These are phyloP conservation scores for Tulasnella sp. DNA, from an alignment of 768 basidiomycete species.

Conservation along the genomic window DNA sequence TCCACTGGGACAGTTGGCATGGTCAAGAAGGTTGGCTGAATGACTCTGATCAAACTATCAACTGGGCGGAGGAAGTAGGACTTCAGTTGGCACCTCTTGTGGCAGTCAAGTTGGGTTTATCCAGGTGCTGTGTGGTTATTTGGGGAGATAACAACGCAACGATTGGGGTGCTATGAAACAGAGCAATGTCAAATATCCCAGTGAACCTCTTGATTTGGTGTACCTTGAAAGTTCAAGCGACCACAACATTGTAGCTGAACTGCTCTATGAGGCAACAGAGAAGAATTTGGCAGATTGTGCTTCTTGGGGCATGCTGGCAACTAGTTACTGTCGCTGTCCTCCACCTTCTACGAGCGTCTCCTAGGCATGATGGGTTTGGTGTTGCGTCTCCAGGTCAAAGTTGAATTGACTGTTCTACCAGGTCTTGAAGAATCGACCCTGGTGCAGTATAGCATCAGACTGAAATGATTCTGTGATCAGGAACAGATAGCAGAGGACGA, in stretches of 20 bases:
- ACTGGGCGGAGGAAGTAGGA: conserved; percentile 14
- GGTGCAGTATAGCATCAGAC: background rate
- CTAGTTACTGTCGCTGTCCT: background rate
- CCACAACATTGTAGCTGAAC: background rate
- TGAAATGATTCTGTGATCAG: background rate
- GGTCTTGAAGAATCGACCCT: background rate
- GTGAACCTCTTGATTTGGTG: conserved; percentile 3
- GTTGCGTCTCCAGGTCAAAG: background rate
- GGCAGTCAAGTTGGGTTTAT: background rate
- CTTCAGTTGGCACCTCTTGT: background rate
- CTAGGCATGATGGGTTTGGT: background rate
- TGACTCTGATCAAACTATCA: background rate
- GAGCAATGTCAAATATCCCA: background rate
- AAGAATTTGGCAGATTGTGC: background rate
- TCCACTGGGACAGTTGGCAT: background rate
- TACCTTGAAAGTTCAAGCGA: background rate
- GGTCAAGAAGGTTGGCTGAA: background rate
- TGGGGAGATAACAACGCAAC: conserved; percentile 8
- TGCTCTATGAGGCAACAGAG: background rate
- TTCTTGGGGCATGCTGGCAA: background rate
- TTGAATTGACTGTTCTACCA: background rate
- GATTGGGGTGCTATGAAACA: background rate
- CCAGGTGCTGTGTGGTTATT: background rate
- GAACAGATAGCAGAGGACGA: background rate
- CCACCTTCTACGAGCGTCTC: background rate